Conservation (phyloP, 345 rosid genomes). For the Populus davidiana region DNA sequence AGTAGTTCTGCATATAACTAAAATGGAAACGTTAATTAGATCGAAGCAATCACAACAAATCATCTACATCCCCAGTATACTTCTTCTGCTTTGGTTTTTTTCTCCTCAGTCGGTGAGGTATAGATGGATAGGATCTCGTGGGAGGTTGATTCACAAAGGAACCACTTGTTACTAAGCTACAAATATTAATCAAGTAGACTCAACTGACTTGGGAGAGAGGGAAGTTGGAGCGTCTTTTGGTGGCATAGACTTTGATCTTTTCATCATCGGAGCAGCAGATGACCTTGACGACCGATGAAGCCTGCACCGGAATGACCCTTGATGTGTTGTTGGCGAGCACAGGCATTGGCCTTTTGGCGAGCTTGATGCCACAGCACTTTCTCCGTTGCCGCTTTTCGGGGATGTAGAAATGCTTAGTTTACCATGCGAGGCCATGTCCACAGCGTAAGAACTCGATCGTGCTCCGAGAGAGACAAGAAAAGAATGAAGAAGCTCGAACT, state of each 20-base stretch:
- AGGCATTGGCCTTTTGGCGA: conserved; percentile 40
- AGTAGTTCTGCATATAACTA: too few relatives aligned
- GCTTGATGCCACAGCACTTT: not conserved
- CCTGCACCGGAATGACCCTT: conserved; percentile 81
- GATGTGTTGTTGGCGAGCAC: conserved; percentile 75
- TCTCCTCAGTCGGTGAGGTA: not conserved
- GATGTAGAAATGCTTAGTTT: too few relatives aligned
- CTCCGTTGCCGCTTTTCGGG: too few relatives aligned
- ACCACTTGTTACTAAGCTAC: not conserved
- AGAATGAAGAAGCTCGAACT: too few relatives aligned
- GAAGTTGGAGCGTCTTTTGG: conserved; percentile 21
- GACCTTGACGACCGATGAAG: conserved; percentile 47
- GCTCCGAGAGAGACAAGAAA: too few relatives aligned
- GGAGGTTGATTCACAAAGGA: not conserved
- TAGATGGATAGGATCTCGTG: not conserved
- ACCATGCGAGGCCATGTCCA: too few relatives aligned
- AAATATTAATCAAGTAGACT: not conserved
- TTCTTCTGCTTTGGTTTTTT: too few relatives aligned
- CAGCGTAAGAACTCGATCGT: too few relatives aligned
- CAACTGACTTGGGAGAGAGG: conserved; percentile 19
- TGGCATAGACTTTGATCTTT: conserved; percentile 57
- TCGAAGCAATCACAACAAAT: too few relatives aligned
- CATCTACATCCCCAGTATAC: too few relatives aligned
- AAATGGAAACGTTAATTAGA: too few relatives aligned
- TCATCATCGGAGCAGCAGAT: conserved; percentile 42